Evolutionary conservation across 1,139 yeast genomes (phyloP).

Genomic region (Taphrina communis): DNA sequence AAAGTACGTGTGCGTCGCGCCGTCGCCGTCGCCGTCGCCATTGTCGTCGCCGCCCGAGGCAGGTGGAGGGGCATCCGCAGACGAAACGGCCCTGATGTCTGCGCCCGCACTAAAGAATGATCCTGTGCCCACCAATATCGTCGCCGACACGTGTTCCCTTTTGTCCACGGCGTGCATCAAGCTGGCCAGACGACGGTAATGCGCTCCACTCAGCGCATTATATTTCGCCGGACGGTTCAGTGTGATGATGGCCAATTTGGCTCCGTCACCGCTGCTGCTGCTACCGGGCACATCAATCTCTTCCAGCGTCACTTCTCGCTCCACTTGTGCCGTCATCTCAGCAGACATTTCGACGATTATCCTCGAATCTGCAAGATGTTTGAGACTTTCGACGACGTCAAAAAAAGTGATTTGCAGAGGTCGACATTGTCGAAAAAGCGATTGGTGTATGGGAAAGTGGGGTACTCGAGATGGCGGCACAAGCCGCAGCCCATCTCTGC

Average conservation of each 20-base stretch:
- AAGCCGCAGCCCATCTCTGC: neutral
- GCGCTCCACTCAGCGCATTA: constrained; percentile 29
- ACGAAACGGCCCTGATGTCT: constrained; percentile 55
- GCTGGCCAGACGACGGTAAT: constrained; percentile 52
- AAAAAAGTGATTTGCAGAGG: neutral
- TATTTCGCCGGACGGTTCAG: constrained; percentile 23
- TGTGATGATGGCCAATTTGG: constrained; percentile 24
- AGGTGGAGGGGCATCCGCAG: neutral
- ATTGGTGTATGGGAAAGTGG: neutral
- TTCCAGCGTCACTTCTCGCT: constrained; percentile 3
- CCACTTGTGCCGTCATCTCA: constrained; percentile 1
- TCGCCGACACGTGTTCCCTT: constrained; percentile 59
- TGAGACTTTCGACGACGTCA: no score
- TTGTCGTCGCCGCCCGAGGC: neutral
- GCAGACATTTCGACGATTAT: neutral
- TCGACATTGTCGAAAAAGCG: neutral
- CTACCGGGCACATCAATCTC: neutral
- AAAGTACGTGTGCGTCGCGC: constrained; percentile 57
- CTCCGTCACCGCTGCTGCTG: neutral
- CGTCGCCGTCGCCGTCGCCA: constrained; percentile 22
- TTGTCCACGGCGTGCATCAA: constrained; percentile 18
- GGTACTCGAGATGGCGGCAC: neutral
- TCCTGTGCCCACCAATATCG: constrained; percentile 75
- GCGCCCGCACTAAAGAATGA: constrained; percentile 88
- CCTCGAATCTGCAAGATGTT: no score